Conservation (phyloP, 2,329 filamentous ascomycete species). For the Teratosphaeria epicoccoides region DNA sequence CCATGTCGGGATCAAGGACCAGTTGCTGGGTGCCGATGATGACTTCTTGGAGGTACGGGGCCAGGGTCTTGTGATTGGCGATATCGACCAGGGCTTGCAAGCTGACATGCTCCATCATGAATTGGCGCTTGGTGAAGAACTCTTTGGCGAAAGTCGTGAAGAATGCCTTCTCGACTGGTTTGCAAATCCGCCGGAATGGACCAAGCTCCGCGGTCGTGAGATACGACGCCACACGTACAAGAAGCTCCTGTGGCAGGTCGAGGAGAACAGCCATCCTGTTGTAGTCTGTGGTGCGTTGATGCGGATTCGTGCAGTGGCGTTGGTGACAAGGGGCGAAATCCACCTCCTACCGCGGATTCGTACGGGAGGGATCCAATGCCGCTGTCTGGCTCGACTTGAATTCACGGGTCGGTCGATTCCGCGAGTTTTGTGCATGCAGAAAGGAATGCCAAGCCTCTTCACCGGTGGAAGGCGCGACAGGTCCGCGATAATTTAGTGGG, state of each 20-base stretch:
- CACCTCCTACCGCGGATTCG: neutral
- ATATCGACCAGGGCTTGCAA: slow-evolving; percentile 41
- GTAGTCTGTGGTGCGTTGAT: neutral
- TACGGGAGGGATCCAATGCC: neutral
- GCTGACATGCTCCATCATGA: slow-evolving; percentile 51
- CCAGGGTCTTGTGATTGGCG: slow-evolving; percentile 29
- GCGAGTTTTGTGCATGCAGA: no score
- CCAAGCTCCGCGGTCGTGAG: slow-evolving; percentile 48
- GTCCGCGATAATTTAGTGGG: neutral
- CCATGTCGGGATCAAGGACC: neutral
- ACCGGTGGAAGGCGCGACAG: neutral
- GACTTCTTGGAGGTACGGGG: slow-evolving; percentile 36
- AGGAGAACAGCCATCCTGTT: slow-evolving; percentile 19
- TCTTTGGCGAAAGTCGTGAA: slow-evolving; percentile 48
- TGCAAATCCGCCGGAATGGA: slow-evolving; percentile 44
- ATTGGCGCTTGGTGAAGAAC: slow-evolving; percentile 57
- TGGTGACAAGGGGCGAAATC: neutral
- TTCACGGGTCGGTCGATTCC: neutral
- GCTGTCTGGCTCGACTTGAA: no score
- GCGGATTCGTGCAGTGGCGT: neutral
- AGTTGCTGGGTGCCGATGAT: slow-evolving; percentile 37
- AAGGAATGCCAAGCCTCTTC: neutral
- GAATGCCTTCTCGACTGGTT: slow-evolving; percentile 42
- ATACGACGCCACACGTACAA: slow-evolving; percentile 43
- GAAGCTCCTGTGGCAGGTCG: slow-evolving; percentile 44